Evolutionary conservation across 768 basidiomycete species (phyloP).

Genomic region (Naematelia encephala): DNA sequence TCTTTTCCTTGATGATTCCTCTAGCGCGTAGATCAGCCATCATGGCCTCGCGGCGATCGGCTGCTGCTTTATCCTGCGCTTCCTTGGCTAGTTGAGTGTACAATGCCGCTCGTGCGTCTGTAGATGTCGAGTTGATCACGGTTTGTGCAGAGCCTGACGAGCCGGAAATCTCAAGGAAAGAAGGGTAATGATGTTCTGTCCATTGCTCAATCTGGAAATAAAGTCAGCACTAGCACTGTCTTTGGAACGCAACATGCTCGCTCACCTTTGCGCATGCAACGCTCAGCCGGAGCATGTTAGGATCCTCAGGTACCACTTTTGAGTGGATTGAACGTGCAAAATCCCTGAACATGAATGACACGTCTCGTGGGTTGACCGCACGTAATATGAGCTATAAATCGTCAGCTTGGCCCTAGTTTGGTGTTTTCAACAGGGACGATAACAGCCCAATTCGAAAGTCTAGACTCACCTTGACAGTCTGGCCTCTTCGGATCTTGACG

Average conservation of each 20-base stretch:
- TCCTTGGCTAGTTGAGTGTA: slow-evolving; percentile 40
- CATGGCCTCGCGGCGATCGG: slow-evolving; percentile 34
- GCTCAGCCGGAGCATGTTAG: slow-evolving; percentile 76
- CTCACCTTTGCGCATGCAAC: slow-evolving; percentile 78
- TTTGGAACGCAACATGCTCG: slow-evolving; percentile 18
- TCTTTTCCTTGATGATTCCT: slow-evolving; percentile 42
- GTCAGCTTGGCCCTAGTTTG: background rate
- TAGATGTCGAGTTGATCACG: slow-evolving; percentile 36
- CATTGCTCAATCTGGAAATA: slow-evolving; percentile 82
- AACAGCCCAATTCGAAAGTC: background rate
- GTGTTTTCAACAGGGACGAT: background rate
- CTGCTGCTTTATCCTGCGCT: slow-evolving; percentile 27
- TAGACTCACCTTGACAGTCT: slow-evolving; percentile 69
- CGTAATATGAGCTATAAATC: slow-evolving; percentile 74
- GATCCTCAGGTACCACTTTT: slow-evolving; percentile 74
- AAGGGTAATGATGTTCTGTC: slow-evolving; percentile 89
- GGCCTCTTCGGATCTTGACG: slow-evolving; percentile 91
- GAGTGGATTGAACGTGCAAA: slow-evolving; percentile 78
- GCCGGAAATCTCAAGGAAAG: slow-evolving; percentile 61
- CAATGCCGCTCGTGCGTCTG: slow-evolving; percentile 50
- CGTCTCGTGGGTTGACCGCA: slow-evolving; percentile 87
- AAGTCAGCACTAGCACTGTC: slow-evolving; percentile 34
- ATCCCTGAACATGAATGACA: slow-evolving; percentile 79
- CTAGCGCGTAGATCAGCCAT: slow-evolving; percentile 55
- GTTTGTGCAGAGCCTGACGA: slow-evolving; percentile 16